Conservation (phyloP, 2,329 filamentous ascomycete genomes). For the Colletotrichum endophyticum region DNA sequence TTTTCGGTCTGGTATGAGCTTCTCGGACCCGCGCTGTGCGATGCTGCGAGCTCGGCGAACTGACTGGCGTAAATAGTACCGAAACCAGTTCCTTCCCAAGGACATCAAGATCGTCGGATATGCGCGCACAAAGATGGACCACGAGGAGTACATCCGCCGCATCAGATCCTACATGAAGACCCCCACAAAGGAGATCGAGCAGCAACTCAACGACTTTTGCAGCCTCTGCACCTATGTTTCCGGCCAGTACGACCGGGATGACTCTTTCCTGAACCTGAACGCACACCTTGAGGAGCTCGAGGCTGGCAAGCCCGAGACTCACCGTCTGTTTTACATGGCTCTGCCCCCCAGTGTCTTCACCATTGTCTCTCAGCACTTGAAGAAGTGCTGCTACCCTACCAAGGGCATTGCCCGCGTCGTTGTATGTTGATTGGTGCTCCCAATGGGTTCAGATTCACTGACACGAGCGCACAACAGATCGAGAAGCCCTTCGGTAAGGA, state of each 20-base stretch:
- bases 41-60: not conserved
- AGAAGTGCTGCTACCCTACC: slow-evolving; percentile 94
- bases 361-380: slow-evolving; percentile 94
- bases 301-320: slow-evolving; percentile 78
- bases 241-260: slow-evolving; percentile 98
- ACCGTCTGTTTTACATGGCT: slow-evolving; percentile 99
- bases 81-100: slow-evolving; percentile 98
- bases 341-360: slow-evolving; percentile 97
- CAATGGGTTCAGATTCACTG: not conserved
- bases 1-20: slow-evolving; percentile 90
- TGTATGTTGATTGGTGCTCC: slow-evolving; percentile 56
- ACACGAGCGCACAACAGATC: slow-evolving; percentile 60
- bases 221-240: slow-evolving; percentile 89
- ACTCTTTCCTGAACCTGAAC: slow-evolving; percentile 86
- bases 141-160: slow-evolving; percentile 89
- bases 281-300: slow-evolving; percentile 88
- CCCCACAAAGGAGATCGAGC: slow-evolving; percentile 94
- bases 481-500: slow-evolving; percentile 99
- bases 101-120: slow-evolving; percentile 98
- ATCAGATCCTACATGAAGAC: slow-evolving; percentile 99
- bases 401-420: slow-evolving; percentile 93
- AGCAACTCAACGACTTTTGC: slow-evolving; percentile 91
- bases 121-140: slow-evolving; percentile 99
- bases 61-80: slow-evolving; percentile 66
- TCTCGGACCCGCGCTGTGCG: not conserved